Base-by-base conservation (phyloP, 2,329 filamentous ascomycete species). In the Ilyonectria mors-panacis region DNA sequence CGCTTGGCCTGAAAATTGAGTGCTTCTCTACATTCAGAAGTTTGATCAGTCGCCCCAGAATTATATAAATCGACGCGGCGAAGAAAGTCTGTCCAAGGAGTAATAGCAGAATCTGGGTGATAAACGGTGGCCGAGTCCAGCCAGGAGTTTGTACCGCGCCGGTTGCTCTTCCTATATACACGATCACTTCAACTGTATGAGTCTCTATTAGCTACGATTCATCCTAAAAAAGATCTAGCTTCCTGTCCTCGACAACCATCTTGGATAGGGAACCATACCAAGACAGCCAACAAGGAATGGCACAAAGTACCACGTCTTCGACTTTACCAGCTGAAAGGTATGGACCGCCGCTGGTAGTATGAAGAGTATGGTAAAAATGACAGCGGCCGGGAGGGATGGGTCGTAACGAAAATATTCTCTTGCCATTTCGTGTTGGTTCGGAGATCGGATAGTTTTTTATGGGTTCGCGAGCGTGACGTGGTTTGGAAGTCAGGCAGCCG, bases 221-320 rank as follows among this genome's bases (percentile, higher is more conserved):
- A 23, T n/a, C 45, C 21, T 5, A 26, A 15, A 21, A 6, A 30
- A 37, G 33, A 37, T 37, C 9, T 15, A 23, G 26, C 15, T 50
- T 28, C 3, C 13, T 37, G 33, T 37, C 33, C 33, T 37, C 33
- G 33, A 15, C 23, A 28, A 12, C 15, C 44, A 19, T 12, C 8
- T 48, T 8, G 7, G 6, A 13, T 3, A 26, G 15, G 23, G 26
- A 26, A 33, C 60, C 78, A 70, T 79, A 86, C 84, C 84, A n/a
- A 82, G 54, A 23, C 84, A 83, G 6, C 86, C 86, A 21, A 87
- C 75, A 4, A 84, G 69, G 44, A 88, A 84, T 0, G 86, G 82
- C 2, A 85, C 82, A 71, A 86, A 83, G 74, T 84, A 87, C 84
- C 84, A 87, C 3, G 83, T 83, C 51, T 81, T 76, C 1, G 78